These are phyloP conservation scores for Amanita jacksonii DNA, from an alignment of 768 basidiomycete genomes.

Conservation along the genomic window DNA sequence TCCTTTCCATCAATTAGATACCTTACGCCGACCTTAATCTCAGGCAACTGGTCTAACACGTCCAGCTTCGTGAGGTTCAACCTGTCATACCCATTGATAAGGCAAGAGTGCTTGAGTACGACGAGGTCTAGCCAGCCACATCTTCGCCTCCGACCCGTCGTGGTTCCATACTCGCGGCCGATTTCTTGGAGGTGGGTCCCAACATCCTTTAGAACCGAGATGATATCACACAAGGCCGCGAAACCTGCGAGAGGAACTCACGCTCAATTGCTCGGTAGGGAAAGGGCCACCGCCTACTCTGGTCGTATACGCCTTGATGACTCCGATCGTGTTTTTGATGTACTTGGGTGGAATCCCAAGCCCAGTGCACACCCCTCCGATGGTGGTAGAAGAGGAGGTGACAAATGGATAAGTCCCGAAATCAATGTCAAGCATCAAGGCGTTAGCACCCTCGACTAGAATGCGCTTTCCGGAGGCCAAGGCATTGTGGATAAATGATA, in stretches of 20 bases:
- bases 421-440: conserved; percentile 96
- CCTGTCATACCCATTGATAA: conserved; percentile 92
- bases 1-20: conserved; percentile 75
- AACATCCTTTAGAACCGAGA: conserved; percentile 40
- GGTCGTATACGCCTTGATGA: conserved; percentile 97
- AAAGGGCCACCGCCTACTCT: conserved; percentile 98
- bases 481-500: conserved; percentile 77
- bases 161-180: conserved; percentile 85
- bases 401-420: conserved; percentile 98
- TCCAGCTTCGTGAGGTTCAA: conserved; percentile 97
- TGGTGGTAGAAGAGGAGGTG: conserved; percentile 86
- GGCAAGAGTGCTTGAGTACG: conserved; percentile 82
- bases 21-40: conserved; percentile 82
- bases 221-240: not conserved
- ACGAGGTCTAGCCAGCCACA: conserved; percentile 98
- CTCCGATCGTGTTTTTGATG: conserved; percentile 84
- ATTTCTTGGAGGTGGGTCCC: conserved; percentile 91
- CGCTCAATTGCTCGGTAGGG: conserved; percentile 91
- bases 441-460: conserved; percentile 96
- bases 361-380: conserved; percentile 96
- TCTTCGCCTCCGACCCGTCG: conserved; percentile 86
- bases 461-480: conserved; percentile 67
- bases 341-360: conserved; percentile 91
- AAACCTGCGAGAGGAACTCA: conserved; percentile 23
- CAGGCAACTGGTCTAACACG: conserved; percentile 71